Base-by-base conservation (phyloP, 441 rosid genomes). In the Erodium texanum region DNA sequence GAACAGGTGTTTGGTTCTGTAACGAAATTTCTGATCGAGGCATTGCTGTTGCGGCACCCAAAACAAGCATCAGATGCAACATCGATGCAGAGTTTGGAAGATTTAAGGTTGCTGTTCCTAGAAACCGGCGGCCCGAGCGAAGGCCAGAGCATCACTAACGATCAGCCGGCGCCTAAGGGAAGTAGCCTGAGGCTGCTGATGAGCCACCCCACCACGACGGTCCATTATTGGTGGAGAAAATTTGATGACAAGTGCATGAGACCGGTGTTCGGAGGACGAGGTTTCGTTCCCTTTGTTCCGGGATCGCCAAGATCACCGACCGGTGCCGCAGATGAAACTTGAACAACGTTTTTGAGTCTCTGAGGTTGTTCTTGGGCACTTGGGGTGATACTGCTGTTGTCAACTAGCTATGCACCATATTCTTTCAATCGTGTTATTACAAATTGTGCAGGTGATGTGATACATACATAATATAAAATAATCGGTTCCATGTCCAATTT, bases 211-310 rank as follows among this genome's bases (percentile, higher is more conserved):
- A 74, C 81, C 2, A 70, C 72, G 64, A 79, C 92, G 7, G 88
- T 82, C 54, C 92, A 86, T 67, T 77, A 83, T 79, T 65, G 77
- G 8, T 87, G 95, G 95, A 83, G 95, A 74, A 84, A 83, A 58
- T 83, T 89, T 63, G 92, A 89, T 63, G 87, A 81, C 54, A 84
- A 63, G 67, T 87, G 76, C 81, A 85, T 89, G 90, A 82, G 92
- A 70, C 96, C 90, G 0, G 76, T 87, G 50, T 89, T 87, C 9
- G 95, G 96, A 10, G 92, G 96, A 22, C 73, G 85, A 14, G 82
- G 84, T 0, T 79, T 81, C 24, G 80, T 74, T 34, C 83, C 84
- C 2, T 75, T 69, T 20, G 79, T 72, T 23, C 78, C 84, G 0
- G 66, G 75, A 29, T 78, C 83, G 10, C 80, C 84, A 34, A 71